These are phyloP conservation scores for Austropuccinia psidii DNA, from an alignment of 1,284 basidiomycete genomes.

Conservation along the genomic window DNA sequence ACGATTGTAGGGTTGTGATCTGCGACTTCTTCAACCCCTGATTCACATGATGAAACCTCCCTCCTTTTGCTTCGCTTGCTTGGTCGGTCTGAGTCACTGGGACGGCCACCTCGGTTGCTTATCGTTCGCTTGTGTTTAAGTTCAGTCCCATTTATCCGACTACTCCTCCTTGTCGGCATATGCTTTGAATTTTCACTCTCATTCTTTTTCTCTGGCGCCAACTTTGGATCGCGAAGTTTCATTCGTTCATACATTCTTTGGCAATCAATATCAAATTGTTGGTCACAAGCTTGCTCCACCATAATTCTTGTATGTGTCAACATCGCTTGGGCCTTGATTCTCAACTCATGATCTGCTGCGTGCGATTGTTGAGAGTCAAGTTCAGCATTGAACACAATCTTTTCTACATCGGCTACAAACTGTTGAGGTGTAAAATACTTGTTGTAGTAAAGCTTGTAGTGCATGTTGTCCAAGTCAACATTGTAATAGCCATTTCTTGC, in stretches of 20 bases:
- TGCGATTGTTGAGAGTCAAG: conserved; percentile 48
- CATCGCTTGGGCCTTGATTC: conserved; percentile 74
- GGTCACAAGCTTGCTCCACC: conserved; percentile 75
- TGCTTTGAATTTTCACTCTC: conserved; percentile 50
- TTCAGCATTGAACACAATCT: conserved; percentile 81
- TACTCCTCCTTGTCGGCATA: conserved; percentile 60
- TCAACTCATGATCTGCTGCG: conserved; percentile 40
- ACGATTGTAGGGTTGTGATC: too few relatives aligned
- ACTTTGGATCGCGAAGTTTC: conserved; percentile 59
- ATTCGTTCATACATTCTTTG: conserved; percentile 77
- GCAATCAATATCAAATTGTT: conserved; percentile 71
- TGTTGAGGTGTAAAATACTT: conserved; percentile 79
- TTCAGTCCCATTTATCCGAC: conserved; percentile 57
- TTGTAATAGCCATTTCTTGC: conserved; percentile 54
- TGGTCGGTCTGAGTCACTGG: conserved; percentile 1
- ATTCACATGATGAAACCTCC: too few relatives aligned
- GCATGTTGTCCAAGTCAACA: conserved; percentile 86
- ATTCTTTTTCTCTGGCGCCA: conserved; percentile 54
- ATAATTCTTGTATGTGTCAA: conserved; percentile 75
- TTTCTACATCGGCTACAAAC: conserved; percentile 77
- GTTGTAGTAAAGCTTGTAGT: conserved; percentile 72
- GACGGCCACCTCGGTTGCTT: neutral
- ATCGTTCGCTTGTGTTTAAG: conserved; percentile 52
- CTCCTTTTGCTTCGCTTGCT: too few relatives aligned
- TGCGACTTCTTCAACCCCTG: too few relatives aligned